These are phyloP conservation scores for Pyracantha coccinea DNA, from an alignment of 331 rosid genomes.

Conservation along the genomic window DNA sequence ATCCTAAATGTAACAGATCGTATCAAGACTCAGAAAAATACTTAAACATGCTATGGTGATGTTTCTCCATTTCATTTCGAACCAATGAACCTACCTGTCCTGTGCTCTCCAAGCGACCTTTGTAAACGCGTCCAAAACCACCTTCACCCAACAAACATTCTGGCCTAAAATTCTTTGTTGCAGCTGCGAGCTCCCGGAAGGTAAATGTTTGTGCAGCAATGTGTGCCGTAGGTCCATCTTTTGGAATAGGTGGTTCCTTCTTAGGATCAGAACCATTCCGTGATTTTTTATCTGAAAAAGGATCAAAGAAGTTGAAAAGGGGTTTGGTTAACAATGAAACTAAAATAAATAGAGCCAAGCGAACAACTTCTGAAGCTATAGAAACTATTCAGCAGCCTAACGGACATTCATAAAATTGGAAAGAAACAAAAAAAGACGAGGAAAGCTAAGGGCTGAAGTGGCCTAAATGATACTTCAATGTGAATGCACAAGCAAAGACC, in stretches of 20 bases:
- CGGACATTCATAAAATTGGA: neutral
- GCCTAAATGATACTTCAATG: neutral
- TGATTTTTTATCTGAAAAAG: slow-evolving; percentile 59
- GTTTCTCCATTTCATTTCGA: slow-evolving; percentile 1
- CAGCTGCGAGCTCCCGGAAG: slow-evolving; percentile 92
- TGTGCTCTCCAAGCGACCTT: slow-evolving; percentile 88
- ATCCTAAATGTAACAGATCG: slow-evolving; percentile 10
- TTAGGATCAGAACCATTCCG: slow-evolving; percentile 55
- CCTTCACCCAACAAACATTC: slow-evolving; percentile 93
- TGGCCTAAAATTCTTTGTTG: slow-evolving; percentile 83
- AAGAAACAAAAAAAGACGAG: neutral
- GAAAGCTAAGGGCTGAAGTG: neutral
- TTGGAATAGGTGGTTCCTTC: slow-evolving; percentile 67
- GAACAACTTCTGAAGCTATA: neutral
- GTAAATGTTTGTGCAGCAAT: slow-evolving; percentile 99
- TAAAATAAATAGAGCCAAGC: neutral
- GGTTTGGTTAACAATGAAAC: neutral
- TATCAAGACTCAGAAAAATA: neutral
- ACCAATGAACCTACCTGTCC: slow-evolving; percentile 64
- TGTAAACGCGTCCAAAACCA: slow-evolving; percentile 93
- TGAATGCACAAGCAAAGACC: neutral
- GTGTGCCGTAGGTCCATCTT: slow-evolving; percentile 78
- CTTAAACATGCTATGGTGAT: neutral
- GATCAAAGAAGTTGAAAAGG: neutral
- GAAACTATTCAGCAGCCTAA: neutral